Percentiles rank a stretch among this genome's conserved stretches.
Evolutionary conservation across 1,139 yeast genomes (phyloP).

Genomic region (Candida sp.): DNA sequence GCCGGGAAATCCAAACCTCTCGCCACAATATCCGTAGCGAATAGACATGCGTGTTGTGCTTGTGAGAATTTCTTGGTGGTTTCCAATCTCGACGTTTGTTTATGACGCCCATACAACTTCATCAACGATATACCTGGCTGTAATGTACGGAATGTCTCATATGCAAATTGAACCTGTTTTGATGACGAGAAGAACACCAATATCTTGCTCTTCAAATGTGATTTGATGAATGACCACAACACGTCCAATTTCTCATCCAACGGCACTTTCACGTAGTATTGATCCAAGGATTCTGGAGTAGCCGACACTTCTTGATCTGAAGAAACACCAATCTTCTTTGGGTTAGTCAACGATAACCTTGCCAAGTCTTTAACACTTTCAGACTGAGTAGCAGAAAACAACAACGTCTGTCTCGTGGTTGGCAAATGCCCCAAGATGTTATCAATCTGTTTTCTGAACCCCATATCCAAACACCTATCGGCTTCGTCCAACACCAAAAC

Average conservation of each 20-base stretch:
- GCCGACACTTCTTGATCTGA: constrained; percentile 53
- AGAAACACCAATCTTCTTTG: constrained; percentile 71
- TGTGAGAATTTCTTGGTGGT: constrained; percentile 85
- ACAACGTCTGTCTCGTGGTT: constrained; percentile 81
- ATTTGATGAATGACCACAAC: constrained; percentile 87
- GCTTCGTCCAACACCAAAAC: constrained; percentile 93
- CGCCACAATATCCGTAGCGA: constrained; percentile 98
- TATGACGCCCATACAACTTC: constrained; percentile 95
- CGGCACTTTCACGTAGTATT: constrained; percentile 73
- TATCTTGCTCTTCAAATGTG: constrained; percentile 86
- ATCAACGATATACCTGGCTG: constrained; percentile 96
- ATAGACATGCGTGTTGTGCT: constrained; percentile 86
- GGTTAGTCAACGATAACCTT: constrained; percentile 80
- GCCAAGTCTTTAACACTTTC: constrained; percentile 90
- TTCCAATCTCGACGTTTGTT: constrained; percentile 92
- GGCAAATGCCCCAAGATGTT: constrained; percentile 86
- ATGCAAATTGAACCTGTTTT: constrained; percentile 93
- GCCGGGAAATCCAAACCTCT: constrained; percentile 98
- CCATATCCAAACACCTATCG: constrained; percentile 96
- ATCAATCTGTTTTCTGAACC: constrained; percentile 89
- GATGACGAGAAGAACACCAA: constrained; percentile 92
- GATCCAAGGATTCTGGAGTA: constrained; percentile 87
- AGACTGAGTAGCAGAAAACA: constrained; percentile 94
- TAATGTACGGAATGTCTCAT: constrained; percentile 86
- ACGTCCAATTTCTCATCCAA: constrained; percentile 85